These are phyloP conservation scores for Aspergillus sp. DNA, from an alignment of 2,329 filamentous ascomycete genomes.

Conservation along the genomic window DNA sequence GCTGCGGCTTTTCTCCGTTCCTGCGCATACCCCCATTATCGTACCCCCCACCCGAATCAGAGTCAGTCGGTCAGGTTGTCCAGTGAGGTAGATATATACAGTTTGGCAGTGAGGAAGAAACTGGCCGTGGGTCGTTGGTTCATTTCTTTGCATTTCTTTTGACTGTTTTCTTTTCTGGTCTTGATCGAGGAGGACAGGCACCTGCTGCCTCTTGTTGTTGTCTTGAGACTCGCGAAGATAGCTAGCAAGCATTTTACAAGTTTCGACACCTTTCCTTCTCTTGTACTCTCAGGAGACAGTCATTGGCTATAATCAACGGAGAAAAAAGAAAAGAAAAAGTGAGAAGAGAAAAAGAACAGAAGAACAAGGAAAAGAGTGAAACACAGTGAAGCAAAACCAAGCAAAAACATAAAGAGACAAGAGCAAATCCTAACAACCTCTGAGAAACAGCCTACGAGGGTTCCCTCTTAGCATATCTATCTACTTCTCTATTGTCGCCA, in stretches of 20 bases:
- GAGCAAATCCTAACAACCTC: too few species aligned
- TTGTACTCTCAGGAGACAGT: conserved; percentile 23
- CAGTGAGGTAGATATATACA: conserved; percentile 18
- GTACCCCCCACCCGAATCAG: not conserved
- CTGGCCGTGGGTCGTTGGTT: conserved; percentile 15
- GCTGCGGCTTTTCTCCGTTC: not conserved
- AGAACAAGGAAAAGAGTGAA: conserved; percentile 7
- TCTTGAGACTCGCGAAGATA: conserved; percentile 35
- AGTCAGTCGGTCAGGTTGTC: conserved; percentile 13
- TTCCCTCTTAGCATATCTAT: too few species aligned
- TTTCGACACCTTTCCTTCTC: conserved; percentile 31
- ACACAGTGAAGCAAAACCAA: too few species aligned
- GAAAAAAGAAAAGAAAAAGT: conserved; percentile 5
- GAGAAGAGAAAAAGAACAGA: conserved; percentile 9
- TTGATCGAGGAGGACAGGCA: conserved; percentile 16
- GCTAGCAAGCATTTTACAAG: conserved; percentile 41
- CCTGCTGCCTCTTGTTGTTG: conserved; percentile 29
- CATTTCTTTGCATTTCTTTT: not conserved
- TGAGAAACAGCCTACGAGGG: too few species aligned
- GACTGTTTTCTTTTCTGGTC: conserved; percentile 13
- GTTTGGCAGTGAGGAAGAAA: conserved; percentile 13
- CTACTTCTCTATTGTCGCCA: not conserved
- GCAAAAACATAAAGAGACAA: too few species aligned
- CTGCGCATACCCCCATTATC: too few species aligned
- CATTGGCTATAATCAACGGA: conserved; percentile 18